These are phyloP conservation scores for Yamagishiella unicocca DNA, from an alignment of 139 green algal genomes.

Conservation along the genomic window DNA sequence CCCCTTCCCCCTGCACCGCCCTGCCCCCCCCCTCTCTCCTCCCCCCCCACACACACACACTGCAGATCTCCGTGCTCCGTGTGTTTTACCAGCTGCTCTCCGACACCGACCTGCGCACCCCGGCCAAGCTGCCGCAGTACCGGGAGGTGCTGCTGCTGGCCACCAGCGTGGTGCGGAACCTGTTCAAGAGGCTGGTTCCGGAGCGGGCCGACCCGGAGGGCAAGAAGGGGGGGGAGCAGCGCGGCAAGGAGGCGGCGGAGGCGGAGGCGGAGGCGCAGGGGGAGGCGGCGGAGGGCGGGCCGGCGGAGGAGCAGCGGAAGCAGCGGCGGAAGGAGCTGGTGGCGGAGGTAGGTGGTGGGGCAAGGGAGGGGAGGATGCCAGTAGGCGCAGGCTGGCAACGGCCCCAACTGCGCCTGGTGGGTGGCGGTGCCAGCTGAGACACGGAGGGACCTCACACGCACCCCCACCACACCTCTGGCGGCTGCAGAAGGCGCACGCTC, in stretches of 20 bases:
- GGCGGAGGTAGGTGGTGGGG: not conserved
- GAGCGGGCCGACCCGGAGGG: not conserved
- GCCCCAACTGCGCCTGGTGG: not conserved
- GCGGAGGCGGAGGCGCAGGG: not conserved
- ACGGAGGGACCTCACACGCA: too few relatives aligned
- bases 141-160: constrained; percentile 65
- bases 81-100: constrained; percentile 79
- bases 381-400: not conserved
- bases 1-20: not conserved
- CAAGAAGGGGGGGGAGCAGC: not conserved
- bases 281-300: not conserved
- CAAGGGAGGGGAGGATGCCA: not conserved
- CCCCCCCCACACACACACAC: not conserved
- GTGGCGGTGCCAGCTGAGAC: not conserved
- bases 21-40: not conserved
- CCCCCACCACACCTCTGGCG: not conserved
- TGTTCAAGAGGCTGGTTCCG: constrained; percentile 70
- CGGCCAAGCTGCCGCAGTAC: constrained; percentile 29
- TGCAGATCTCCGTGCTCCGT: constrained; percentile 83
- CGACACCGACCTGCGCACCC: constrained; percentile 63
- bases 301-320: not conserved
- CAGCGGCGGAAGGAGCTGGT: constrained; percentile 12
- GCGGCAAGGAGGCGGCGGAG: not conserved
- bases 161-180: constrained; percentile 63
- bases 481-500: too few relatives aligned